Evolutionary conservation across 2,329 filamentous ascomycete species (phyloP).

Genomic region (Pestalotiopsis sp.): DNA sequence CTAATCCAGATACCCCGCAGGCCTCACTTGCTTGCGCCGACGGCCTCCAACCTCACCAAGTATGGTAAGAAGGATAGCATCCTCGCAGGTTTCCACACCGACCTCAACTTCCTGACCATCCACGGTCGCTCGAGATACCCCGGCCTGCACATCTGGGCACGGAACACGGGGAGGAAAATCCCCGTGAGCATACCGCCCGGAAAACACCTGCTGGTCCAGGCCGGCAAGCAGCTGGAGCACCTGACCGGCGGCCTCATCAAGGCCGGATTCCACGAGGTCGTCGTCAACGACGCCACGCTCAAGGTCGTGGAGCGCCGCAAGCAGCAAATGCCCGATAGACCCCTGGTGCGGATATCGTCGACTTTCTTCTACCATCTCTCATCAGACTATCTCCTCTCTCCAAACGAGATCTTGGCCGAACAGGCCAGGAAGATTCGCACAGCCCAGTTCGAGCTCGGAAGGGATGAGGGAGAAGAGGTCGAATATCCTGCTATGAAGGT

Average conservation of each 20-base stretch:
- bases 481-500: slow-evolving; percentile 57
- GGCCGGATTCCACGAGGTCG: slow-evolving; percentile 63
- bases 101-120: slow-evolving; percentile 66
- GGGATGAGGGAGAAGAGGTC: slow-evolving; percentile 52
- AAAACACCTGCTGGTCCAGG: slow-evolving; percentile 60
- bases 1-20: slow-evolving; percentile 27
- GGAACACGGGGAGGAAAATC: slow-evolving; percentile 60
- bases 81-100: slow-evolving; percentile 63
- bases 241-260: slow-evolving; percentile 61
- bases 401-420: slow-evolving; percentile 48
- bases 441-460: slow-evolving; percentile 47
- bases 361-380: slow-evolving; percentile 63
- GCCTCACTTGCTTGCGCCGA: slow-evolving; percentile 62
- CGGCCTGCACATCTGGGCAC: slow-evolving; percentile 62
- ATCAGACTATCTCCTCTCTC: slow-evolving; percentile 55
- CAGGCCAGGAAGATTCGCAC: slow-evolving; percentile 44
- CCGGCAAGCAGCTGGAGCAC: slow-evolving; percentile 64
- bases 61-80: slow-evolving; percentile 57
- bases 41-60: slow-evolving; percentile 56
- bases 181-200: slow-evolving; percentile 58
- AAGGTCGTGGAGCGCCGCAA: slow-evolving; percentile 45
- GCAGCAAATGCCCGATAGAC: slow-evolving; percentile 44
- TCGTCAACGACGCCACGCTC: slow-evolving; percentile 54
- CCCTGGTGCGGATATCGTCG: slow-evolving; percentile 57
- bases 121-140: slow-evolving; percentile 64